phyloP scores from a whole-genome alignment of 1,284 basidiomycete species.

The Abortiporus biennis region DNA sequence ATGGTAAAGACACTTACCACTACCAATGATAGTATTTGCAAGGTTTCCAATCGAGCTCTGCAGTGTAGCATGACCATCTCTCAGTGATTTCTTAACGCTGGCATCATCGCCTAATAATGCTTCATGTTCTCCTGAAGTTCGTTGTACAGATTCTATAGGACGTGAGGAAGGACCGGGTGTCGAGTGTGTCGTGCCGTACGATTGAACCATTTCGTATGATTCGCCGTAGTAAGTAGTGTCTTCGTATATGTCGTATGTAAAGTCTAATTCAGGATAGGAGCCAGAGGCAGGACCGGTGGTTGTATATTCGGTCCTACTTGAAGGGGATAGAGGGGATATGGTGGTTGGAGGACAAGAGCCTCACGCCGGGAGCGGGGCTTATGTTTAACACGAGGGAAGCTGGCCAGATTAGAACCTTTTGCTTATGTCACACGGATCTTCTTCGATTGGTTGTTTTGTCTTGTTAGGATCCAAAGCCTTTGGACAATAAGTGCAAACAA shows the following conservation, averaged over 20 bases:
- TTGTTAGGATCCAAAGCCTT: neutral
- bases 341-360: neutral
- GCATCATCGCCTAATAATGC: slow-evolving; percentile 44
- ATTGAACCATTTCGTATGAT: slow-evolving; percentile 54
- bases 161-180: slow-evolving; percentile 19
- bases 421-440: neutral
- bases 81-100: slow-evolving; percentile 23
- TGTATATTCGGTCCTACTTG: neutral
- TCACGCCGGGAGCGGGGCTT: neutral
- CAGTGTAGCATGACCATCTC: slow-evolving; percentile 62
- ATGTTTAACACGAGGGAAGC: neutral
- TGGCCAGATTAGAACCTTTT: neutral
- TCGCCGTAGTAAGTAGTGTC: slow-evolving; percentile 16
- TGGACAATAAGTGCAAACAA: neutral
- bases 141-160: slow-evolving; percentile 5
- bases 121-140: slow-evolving; percentile 34
- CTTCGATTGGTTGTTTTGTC: neutral
- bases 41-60: slow-evolving; percentile 71
- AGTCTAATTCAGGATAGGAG: slow-evolving; percentile 4
- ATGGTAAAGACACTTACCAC: slow-evolving; percentile 48
- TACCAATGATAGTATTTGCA: slow-evolving; percentile 85
- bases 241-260: neutral
- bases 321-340: neutral
- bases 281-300: neutral
- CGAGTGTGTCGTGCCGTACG: slow-evolving; percentile 47